Evolutionary conservation across 306 rosid species (phyloP).

Genomic region (Gleditsia sinensis): DNA sequence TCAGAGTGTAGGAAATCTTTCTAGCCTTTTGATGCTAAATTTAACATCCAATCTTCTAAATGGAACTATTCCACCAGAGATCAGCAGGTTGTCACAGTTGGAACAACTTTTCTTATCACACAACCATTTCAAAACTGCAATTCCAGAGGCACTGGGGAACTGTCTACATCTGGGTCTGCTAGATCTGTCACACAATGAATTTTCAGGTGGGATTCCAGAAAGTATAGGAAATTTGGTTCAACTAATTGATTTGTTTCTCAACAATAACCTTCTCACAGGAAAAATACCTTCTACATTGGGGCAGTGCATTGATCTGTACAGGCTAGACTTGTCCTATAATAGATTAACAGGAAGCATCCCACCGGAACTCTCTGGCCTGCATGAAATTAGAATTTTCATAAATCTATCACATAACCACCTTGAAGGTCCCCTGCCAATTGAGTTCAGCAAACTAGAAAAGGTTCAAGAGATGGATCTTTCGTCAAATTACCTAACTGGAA

Average conservation of each 20-base stretch:
- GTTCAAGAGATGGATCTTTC: constrained; percentile 75
- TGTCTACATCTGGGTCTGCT: constrained; percentile 53
- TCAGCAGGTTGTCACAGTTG: constrained; percentile 40
- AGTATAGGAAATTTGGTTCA: constrained; percentile 49
- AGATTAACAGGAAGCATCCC: constrained; percentile 62
- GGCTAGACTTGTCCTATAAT: constrained; percentile 70
- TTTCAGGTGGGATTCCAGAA: constrained; percentile 58
- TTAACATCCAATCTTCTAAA: constrained; percentile 62
- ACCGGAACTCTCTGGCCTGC: constrained; percentile 46
- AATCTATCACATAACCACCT: constrained; percentile 69
- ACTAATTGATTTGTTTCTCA: constrained; percentile 58
- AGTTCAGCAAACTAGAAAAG: constrained; percentile 63
- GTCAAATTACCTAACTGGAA: constrained; percentile 59
- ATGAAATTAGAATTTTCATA: constrained; percentile 67
- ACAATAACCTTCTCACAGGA: constrained; percentile 67
- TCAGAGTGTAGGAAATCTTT: constrained; percentile 48
- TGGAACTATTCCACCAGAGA: constrained; percentile 52
- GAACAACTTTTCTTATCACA: constrained; percentile 64
- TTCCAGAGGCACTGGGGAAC: constrained; percentile 47
- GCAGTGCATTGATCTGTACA: constrained; percentile 50
- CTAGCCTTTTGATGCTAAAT: constrained; percentile 48
- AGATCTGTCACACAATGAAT: constrained; percentile 61
- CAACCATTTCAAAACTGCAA: constrained; percentile 47
- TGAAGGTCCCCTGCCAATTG: constrained; percentile 65
- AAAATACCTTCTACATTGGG: constrained; percentile 59